Evolutionary conservation across 768 basidiomycete species (phyloP).

Genomic region (Mrakia blollopis): DNA sequence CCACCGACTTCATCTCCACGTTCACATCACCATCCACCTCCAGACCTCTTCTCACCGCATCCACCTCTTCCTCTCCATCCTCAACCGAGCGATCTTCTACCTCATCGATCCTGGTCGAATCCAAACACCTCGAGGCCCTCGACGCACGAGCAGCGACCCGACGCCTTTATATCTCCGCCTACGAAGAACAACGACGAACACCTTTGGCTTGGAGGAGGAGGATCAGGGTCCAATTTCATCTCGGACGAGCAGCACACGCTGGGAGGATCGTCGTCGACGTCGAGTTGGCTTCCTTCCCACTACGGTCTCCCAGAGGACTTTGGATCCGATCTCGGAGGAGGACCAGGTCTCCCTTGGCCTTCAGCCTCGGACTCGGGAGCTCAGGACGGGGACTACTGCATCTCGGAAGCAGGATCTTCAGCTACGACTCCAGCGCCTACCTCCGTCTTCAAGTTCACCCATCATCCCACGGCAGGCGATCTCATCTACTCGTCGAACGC

Average conservation of each 20-base stretch:
- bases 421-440: neutral
- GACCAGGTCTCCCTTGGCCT: constrained; percentile 8
- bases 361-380: constrained; percentile 20
- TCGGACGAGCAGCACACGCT: constrained; percentile 14
- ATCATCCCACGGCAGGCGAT: constrained; percentile 22
- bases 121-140: neutral
- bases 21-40: no score
- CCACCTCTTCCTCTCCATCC: neutral
- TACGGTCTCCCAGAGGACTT: constrained; percentile 18
- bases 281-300: constrained; percentile 19
- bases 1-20: neutral
- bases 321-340: constrained; percentile 1
- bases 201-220: neutral
- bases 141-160: neutral
- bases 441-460: constrained; percentile 9
- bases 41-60: neutral
- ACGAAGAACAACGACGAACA: neutral
- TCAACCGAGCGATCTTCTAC: neutral
- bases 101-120: constrained; percentile 7
- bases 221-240: neutral
- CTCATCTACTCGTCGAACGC: constrained; percentile 23
- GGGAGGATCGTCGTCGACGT: constrained; percentile 2
- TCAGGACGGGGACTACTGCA: constrained; percentile 2
- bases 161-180: neutral
- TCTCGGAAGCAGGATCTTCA: constrained; percentile 8